phyloP scores from a whole-genome alignment of 139 green algal genomes.

The Zygnema cylindricum region DNA sequence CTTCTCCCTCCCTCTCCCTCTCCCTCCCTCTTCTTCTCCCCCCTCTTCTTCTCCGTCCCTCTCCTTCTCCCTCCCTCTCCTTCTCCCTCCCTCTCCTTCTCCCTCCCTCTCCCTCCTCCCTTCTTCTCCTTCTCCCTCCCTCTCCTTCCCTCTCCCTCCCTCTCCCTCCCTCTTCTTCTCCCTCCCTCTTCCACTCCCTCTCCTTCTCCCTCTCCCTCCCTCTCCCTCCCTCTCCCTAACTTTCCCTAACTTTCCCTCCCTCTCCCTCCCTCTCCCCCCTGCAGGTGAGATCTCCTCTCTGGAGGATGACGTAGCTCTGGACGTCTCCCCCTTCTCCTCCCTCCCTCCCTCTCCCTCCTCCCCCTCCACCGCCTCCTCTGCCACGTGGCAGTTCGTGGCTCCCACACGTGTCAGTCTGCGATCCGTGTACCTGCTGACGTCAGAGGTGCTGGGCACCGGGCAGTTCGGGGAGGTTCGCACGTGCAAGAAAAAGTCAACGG shows the following conservation, averaged over 20 bases:
- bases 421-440: neutral
- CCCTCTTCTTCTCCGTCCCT: neutral
- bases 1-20: too few relatives aligned
- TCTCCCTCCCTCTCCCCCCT: too few relatives aligned
- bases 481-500: slow-evolving; percentile 20
- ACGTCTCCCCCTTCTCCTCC: too few relatives aligned
- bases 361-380: neutral
- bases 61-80: neutral
- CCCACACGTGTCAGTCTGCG: neutral
- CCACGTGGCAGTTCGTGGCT: too few relatives aligned
- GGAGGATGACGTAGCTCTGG: too few relatives aligned
- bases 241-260: neutral
- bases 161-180: slow-evolving; percentile 1
- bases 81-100: neutral
- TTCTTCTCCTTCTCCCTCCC: neutral
- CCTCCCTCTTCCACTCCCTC: slow-evolving; percentile 1
- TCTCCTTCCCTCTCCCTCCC: neutral
- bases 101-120: neutral
- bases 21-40: too few relatives aligned
- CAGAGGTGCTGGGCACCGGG: slow-evolving; percentile 5
- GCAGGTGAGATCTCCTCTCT: too few relatives aligned
- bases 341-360: neutral
- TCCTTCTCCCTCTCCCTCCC: slow-evolving; percentile 11
- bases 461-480: slow-evolving; percentile 40
- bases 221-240: neutral